Base-by-base conservation (phyloP, 768 basidiomycete species). In the Rhizopogon sp. region DNA sequence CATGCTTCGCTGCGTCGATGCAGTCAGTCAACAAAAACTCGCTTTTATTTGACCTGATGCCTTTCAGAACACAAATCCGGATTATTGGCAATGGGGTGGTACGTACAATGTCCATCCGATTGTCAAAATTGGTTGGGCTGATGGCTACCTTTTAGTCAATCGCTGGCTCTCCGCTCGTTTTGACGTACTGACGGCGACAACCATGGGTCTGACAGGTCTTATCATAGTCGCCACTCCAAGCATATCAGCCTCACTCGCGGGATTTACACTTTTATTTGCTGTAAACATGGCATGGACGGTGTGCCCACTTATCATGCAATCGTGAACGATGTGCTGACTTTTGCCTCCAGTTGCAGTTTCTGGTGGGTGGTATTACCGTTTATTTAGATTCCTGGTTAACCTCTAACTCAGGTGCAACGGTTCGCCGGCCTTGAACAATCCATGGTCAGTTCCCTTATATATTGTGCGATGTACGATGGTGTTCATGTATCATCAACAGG, bases 41-140 rank as follows among this genome's bases (percentile, higher is more conserved):
- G 31, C 35, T 25, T 40, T 33, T 16, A 37, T 40, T 16, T 14
- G 37, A 40, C 46, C 50, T 57, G 46, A 16, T 39, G 39, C 16
- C 39, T 17, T 16, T 35, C 44, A 81, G 79, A 83, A 82, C 54
- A 61, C 82, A 14, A 90, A 83, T 64, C 90, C 90, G 3, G 88
- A 84, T 66, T 93, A 89, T 64, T 95, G 93, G 93, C 87, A 89
- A 80, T 93, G 89, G 90, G 88, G 84, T 73, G 84, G 85, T 88
- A 66, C 52, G 74, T 62, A 50, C 29, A 39, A 28, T 37, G n/a
- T 13, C 33, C 6, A 29, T 52, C 29, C 41, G 11, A 39, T 17
- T 20, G 10, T 20, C 33, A 20, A 10, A 25, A 20, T 45, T 20
- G 40, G 20, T 20, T 13, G 25, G 50, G 20, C 50, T 62, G 54